These are phyloP conservation scores for Termitomyces sp. DNA, from an alignment of 768 basidiomycete genomes.

Conservation along the genomic window DNA sequence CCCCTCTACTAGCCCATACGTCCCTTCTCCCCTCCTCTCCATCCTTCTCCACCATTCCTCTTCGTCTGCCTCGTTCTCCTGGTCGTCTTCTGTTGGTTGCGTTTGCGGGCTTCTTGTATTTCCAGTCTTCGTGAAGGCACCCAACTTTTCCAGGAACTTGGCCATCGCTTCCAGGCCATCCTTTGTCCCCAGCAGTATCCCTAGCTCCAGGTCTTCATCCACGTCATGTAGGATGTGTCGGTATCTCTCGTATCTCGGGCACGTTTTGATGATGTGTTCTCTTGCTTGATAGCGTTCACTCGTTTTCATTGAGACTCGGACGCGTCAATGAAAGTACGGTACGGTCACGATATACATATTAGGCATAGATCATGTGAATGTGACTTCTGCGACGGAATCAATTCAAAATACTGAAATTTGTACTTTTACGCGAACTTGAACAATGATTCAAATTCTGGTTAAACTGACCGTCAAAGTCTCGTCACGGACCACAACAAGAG, in stretches of 20 bases:
- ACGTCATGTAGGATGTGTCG: slow-evolving; percentile 11
- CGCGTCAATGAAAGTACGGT: too few relatives aligned
- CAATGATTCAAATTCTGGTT: too few relatives aligned
- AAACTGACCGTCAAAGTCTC: neutral
- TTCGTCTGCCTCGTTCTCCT: neutral
- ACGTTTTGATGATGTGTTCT: slow-evolving; percentile 21
- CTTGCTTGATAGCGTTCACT: slow-evolving; percentile 18
- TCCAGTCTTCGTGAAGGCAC: slow-evolving; percentile 14
- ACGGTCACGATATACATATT: neutral
- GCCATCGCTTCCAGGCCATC: slow-evolving; percentile 19
- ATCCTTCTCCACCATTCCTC: neutral
- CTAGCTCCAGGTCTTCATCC: slow-evolving; percentile 2
- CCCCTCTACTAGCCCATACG: neutral
- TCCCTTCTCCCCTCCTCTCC: neutral
- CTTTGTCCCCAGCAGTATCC: slow-evolving; percentile 18
- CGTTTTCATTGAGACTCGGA: too few relatives aligned
- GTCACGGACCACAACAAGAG: slow-evolving; percentile 14
- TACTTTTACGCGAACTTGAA: too few relatives aligned
- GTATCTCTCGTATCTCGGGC: slow-evolving; percentile 16
- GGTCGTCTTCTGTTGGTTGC: neutral
- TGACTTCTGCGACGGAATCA: too few relatives aligned
- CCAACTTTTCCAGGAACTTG: slow-evolving; percentile 15
- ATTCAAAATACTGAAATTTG: too few relatives aligned
- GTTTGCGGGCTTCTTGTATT: neutral
- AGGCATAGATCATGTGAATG: neutral